These are phyloP conservation scores for Agaricus blazei DNA, from an alignment of 768 basidiomycete genomes.

Conservation along the genomic window DNA sequence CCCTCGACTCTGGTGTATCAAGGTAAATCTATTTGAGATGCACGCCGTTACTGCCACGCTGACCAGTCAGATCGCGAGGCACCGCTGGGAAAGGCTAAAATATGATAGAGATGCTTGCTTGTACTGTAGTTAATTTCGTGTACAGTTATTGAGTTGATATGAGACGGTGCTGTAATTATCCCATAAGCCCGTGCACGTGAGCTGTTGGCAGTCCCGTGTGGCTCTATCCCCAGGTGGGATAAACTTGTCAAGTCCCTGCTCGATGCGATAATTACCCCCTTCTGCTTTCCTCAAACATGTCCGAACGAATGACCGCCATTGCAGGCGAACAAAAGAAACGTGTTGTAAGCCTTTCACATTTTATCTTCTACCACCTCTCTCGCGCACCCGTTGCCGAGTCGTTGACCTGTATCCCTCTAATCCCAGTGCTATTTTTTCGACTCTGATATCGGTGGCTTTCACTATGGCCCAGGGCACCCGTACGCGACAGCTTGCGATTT, in stretches of 20 bases:
- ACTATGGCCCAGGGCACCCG: constrained; percentile 98
- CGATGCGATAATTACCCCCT: constrained; percentile 11
- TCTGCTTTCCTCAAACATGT: constrained; percentile 22
- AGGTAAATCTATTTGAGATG: constrained; percentile 31
- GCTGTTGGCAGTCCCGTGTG: constrained; percentile 8
- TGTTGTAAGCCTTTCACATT: constrained; percentile 55
- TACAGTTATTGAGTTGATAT: background rate
- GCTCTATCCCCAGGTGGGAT: constrained; percentile 5
- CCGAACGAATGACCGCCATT: constrained; percentile 54
- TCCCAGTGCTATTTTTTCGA: constrained; percentile 97
- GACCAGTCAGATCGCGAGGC: constrained; percentile 40
- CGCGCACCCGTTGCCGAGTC: constrained; percentile 5
- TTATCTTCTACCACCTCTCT: constrained; percentile 9
- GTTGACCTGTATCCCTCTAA: constrained; percentile 10
- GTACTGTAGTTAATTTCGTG: background rate
- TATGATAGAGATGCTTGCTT: constrained; percentile 29
- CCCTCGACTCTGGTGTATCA: constrained; percentile 79
- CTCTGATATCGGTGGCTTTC: constrained; percentile 98
- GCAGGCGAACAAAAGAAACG: constrained; percentile 83
- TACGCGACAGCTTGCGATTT: constrained; percentile 28
- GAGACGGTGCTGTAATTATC: too few relatives aligned
- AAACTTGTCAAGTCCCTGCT: constrained; percentile 8
- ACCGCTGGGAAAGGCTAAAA: constrained; percentile 58
- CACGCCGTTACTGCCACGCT: background rate
- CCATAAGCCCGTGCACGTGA: constrained; percentile 5